Evolutionary conservation across 2,329 filamentous ascomycete genomes (phyloP).

Genomic region (Ambrosiella beaveri): DNA sequence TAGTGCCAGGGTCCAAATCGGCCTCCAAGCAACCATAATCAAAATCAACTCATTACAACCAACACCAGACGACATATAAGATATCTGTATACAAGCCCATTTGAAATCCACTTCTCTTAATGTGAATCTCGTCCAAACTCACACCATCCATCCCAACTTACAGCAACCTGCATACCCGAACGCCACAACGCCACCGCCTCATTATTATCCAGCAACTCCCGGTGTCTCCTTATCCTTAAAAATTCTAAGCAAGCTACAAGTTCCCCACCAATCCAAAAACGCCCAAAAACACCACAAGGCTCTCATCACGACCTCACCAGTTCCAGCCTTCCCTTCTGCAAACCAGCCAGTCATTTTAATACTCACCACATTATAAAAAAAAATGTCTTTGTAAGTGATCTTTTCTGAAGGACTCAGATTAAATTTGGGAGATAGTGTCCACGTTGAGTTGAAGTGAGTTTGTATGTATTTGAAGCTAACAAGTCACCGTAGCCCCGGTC

Average conservation of each 20-base stretch:
- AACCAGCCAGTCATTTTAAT: not conserved
- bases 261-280: not conserved
- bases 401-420: not conserved
- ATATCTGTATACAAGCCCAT: too few species aligned
- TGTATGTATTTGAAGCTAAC: not conserved
- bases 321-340: not conserved
- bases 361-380: not conserved
- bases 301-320: not conserved
- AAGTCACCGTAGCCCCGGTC: conserved; percentile 10
- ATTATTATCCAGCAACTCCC: not conserved
- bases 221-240: not conserved
- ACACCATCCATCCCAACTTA: not conserved
- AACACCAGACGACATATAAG: too few species aligned
- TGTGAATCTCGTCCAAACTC: not conserved
- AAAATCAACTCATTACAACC: too few species aligned
- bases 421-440: not conserved
- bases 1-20: too few species aligned
- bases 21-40: too few species aligned
- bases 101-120: too few species aligned
- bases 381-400: conserved; percentile 13
- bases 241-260: not conserved
- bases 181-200: not conserved
- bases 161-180: not conserved
- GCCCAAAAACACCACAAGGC: not conserved
- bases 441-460: not conserved